These are phyloP conservation scores for Wallacemonas sp. DNA, from an alignment of 208 protist genomes.

Conservation along the genomic window DNA sequence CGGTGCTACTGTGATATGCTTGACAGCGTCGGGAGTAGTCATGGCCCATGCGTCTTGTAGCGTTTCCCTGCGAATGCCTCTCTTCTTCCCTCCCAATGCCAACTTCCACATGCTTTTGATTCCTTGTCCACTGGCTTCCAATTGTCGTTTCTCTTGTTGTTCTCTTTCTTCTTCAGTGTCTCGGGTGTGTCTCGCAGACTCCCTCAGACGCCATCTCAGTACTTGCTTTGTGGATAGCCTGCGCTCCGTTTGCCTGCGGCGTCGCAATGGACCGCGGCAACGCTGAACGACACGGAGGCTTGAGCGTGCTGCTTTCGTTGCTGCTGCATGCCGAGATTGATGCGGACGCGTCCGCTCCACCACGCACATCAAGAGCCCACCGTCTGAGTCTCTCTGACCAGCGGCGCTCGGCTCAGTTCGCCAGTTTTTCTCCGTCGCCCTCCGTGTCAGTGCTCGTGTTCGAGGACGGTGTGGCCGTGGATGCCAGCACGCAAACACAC, in stretches of 20 bases:
- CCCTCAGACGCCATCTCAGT: too few species aligned
- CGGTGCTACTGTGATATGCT: too few species aligned
- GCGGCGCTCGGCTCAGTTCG: background rate
- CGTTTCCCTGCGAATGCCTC: too few species aligned
- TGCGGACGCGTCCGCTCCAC: background rate
- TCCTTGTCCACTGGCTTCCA: background rate
- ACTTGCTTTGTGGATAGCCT: too few species aligned
- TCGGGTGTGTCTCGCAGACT: background rate
- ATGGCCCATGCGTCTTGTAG: too few species aligned
- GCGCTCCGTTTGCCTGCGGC: too few species aligned
- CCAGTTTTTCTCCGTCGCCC: background rate
- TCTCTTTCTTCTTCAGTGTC: background rate
- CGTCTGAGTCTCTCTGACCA: slow-evolving; percentile 4
- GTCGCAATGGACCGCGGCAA: too few species aligned
- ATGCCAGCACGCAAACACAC: slow-evolving; percentile 7
- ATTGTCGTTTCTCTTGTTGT: background rate
- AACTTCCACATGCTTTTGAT: too few species aligned
- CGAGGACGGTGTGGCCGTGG: background rate
- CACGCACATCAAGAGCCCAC: background rate
- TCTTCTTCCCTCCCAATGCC: background rate
- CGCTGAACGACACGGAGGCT: background rate
- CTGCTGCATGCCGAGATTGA: background rate
- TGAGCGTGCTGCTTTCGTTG: slow-evolving; percentile 4
- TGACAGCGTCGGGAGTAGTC: too few species aligned
- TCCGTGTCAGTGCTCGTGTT: slow-evolving; percentile 6